Evolutionary conservation across 768 basidiomycete species (phyloP), one percentile per base, ranked within the genome.

Genomic region (Leucocoprinus birnbaumii): DNA sequence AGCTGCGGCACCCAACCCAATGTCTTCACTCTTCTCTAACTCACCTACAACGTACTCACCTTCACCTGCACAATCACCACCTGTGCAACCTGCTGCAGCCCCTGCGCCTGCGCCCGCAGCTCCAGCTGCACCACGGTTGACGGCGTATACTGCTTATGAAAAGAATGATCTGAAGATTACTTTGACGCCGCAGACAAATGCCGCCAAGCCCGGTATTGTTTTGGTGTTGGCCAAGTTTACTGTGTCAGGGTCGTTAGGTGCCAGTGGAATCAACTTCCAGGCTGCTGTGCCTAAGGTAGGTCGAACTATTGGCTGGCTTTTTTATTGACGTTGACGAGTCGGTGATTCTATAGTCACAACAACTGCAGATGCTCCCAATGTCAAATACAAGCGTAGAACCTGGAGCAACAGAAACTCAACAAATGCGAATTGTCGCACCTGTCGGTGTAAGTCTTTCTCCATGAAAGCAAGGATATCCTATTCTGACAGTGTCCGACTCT

Each of bases 311-410:
- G 18, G 8, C n/a, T 6, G 10, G 31, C 25, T 22, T 53, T 7
- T 24, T 26, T 10, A 21, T 6, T 11, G 16, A 44, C 9, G 22
- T 16, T 48, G 27, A 35, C 16, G 19, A 4, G 16, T 18, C 18
- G 13, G n/a, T 14, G 38, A 38, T 10, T 31, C 31, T 54, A 2
- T 64, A 98, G 93, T 91, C 94, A 0, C 95, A 97, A 71, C 94
- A 97, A 67, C 70, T 99, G 53, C 95, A 98, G 68, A 99, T 99
- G 96, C 78, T 94, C 55, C 93, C 96, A 5, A 98, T 98, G 89
- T 94, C 94, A 4, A 94, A 87, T 68, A 77, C 87, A 10, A 87
- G 83, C 50, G 79, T 99, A 41, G 73, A 71, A 31, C 86, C 91
- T 0, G 92, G 94, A 1, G 73, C 84, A 8, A 80, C 83, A 14